Percentiles rank a stretch among this genome's conserved stretches.
Conservation (phyloP, 2,329 filamentous ascomycete species). For the Coniochaeta sp. region DNA sequence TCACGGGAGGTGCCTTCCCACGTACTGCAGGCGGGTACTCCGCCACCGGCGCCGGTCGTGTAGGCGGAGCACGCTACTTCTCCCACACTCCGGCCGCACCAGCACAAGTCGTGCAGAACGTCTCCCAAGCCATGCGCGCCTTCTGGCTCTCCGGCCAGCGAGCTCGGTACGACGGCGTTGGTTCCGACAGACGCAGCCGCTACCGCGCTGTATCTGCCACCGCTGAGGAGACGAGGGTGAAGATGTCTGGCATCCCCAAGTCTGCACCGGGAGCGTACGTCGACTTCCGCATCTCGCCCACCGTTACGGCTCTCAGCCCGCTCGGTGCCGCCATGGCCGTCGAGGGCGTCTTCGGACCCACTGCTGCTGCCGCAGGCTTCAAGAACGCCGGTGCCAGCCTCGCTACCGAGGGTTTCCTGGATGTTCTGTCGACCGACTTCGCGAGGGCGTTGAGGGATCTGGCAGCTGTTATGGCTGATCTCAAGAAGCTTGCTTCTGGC, state of each 20-base stretch:
- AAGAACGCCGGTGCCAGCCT: conserved; percentile 49
- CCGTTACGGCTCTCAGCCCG: conserved; percentile 78
- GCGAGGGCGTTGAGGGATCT: conserved; percentile 79
- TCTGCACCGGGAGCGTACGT: conserved; percentile 68
- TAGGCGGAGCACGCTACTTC: conserved; percentile 76
- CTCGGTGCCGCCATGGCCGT: conserved; percentile 51
- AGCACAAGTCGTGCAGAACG: conserved; percentile 88
- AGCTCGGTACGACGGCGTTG: conserved; percentile 75
- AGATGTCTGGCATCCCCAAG: conserved; percentile 53
- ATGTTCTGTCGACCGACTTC: conserved; percentile 82
- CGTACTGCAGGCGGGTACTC: conserved; percentile 87
- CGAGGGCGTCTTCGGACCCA: conserved; percentile 10
- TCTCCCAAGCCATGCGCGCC: conserved; percentile 85
- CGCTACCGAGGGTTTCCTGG: conserved; percentile 76
- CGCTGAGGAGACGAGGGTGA: conserved; percentile 65
- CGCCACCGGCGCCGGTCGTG: conserved; percentile 58
- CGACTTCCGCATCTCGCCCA: conserved; percentile 84
- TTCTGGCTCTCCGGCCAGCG: conserved; percentile 91
- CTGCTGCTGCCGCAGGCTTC: conserved; percentile 27
- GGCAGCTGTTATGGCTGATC: conserved; percentile 69
- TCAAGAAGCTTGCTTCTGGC: conserved; percentile 61
- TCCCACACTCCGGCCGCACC: conserved; percentile 79
- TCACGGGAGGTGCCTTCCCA: conserved; percentile 80
- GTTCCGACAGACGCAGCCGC: conserved; percentile 65
- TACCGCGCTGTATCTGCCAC: conserved; percentile 71